Conservation (phyloP, 352 stramenopile genomes). For the Sclerospora graminicola region DNA sequence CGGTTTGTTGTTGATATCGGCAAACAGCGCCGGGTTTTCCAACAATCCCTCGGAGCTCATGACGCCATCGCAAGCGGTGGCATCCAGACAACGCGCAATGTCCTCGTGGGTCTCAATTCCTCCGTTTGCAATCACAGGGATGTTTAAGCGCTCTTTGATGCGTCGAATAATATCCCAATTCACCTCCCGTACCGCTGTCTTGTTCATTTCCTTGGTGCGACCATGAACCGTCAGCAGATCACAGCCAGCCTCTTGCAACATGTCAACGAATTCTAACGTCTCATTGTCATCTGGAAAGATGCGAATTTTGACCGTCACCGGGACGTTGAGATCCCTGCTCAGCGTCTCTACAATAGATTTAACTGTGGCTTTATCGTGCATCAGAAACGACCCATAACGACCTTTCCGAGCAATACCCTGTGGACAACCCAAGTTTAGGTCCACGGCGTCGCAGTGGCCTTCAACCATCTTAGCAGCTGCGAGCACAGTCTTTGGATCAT, state of each 20-base stretch:
- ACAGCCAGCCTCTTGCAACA: conserved; percentile 88
- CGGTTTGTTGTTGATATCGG: conserved; percentile 25
- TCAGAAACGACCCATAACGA: conserved; percentile 93
- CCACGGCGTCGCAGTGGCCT: conserved; percentile 89
- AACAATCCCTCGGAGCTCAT: conserved; percentile 95
- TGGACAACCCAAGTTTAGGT: conserved; percentile 97
- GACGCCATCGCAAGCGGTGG: conserved; percentile 88
- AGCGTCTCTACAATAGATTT: conserved; percentile 80
- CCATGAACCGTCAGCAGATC: conserved; percentile 93
- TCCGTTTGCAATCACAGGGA: conserved; percentile 93
- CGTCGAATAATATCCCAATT: conserved; percentile 88
- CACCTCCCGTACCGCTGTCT: conserved; percentile 76
- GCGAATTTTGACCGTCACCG: conserved; percentile 93
- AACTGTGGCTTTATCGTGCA: conserved; percentile 87
- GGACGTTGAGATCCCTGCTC: conserved; percentile 79
- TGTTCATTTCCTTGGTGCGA: conserved; percentile 95
- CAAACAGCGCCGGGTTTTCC: conserved; percentile 93
- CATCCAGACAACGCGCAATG: conserved; percentile 69
- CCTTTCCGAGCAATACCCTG: conserved; percentile 93
- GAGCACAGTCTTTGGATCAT: conserved; percentile 89
- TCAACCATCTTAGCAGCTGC: conserved; percentile 85
- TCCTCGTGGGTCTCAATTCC: conserved; percentile 88
- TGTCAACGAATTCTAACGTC: conserved; percentile 86
- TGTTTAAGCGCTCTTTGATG: conserved; percentile 81
- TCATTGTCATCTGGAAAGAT: conserved; percentile 85